Evolutionary conservation across 208 protist genomes (phyloP).

Genomic region (Willaertia magna): DNA sequence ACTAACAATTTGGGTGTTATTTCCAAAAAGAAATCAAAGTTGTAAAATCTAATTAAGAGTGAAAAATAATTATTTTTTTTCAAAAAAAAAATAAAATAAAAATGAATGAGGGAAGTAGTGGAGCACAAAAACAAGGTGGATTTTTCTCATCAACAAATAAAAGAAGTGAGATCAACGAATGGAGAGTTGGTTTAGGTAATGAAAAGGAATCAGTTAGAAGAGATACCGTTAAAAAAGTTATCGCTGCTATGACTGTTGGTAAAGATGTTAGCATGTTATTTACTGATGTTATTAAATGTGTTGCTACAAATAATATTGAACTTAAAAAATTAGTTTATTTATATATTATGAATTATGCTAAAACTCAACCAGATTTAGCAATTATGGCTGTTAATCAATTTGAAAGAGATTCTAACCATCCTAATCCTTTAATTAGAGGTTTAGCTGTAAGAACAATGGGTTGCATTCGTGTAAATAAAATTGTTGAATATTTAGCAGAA

Average conservation of each 20-base stretch:
- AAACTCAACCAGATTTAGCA: constrained; percentile 84
- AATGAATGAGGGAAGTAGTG: not conserved
- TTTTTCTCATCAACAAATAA: not conserved
- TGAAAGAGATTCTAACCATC: constrained; percentile 76
- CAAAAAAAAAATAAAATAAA: too few species aligned
- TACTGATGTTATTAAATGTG: constrained; percentile 82
- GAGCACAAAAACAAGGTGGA: not conserved
- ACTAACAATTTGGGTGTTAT: too few species aligned
- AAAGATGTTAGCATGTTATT: constrained; percentile 88
- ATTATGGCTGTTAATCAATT: constrained; percentile 94
- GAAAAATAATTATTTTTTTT: too few species aligned
- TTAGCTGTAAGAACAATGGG: constrained; percentile 96
- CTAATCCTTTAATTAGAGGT: constrained; percentile 88
- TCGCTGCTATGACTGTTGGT: constrained; percentile 94
- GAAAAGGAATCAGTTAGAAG: constrained; percentile 69
- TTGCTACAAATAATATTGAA: constrained; percentile 81
- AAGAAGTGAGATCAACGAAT: constrained; percentile 58
- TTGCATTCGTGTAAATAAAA: constrained; percentile 85
- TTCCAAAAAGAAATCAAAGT: too few species aligned
- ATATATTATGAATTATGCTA: constrained; percentile 95
- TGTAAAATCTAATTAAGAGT: too few species aligned
- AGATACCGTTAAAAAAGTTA: constrained; percentile 87
- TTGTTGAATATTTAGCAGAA: constrained; percentile 88
- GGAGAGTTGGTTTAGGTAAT: constrained; percentile 67
- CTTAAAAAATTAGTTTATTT: constrained; percentile 98